Percentiles rank a stretch among this genome's conserved stretches.
phyloP scores from a whole-genome alignment of 345 rosid genomes.

The Citropsis articulata region DNA sequence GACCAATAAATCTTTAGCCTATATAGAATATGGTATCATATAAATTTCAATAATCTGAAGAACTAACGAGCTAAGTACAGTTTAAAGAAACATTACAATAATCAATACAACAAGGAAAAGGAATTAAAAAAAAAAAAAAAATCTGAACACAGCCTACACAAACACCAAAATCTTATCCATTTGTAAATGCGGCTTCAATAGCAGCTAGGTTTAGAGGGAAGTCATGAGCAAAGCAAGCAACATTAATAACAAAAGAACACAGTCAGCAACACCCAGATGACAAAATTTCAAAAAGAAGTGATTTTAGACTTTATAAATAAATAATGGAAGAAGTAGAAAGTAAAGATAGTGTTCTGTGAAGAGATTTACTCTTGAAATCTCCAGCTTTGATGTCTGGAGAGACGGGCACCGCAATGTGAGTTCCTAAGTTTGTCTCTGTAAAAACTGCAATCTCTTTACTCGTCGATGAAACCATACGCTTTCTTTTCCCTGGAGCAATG shows the following conservation, averaged over 20 bases:
- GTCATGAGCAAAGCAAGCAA: not conserved
- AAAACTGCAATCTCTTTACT: slow-evolving; percentile 46
- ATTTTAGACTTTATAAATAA: not conserved
- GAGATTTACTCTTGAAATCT: slow-evolving; percentile 50
- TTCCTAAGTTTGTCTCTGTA: slow-evolving; percentile 52
- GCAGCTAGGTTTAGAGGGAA: too few relatives aligned
- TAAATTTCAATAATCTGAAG: not conserved
- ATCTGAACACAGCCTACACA: not conserved
- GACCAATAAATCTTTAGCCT: not conserved
- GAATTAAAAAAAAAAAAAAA: not conserved
- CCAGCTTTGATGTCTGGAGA: slow-evolving; percentile 39
- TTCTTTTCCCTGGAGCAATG: not conserved
- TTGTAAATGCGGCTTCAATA: too few relatives aligned
- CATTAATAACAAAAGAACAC: not conserved
- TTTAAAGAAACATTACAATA: not conserved
- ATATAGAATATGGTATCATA: not conserved
- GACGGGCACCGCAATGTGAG: slow-evolving; percentile 53
- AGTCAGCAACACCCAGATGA: not conserved
- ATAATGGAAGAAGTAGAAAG: not conserved
- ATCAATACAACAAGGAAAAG: not conserved
- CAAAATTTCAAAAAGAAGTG: not conserved
- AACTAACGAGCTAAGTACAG: not conserved
- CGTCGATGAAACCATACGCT: slow-evolving; percentile 9
- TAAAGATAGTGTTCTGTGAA: not conserved
- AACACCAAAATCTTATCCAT: too few relatives aligned